A percentile compares a stretch with the other conserved stretches of the same genome.
These are phyloP conservation scores for Ramaria sp. DNA, from an alignment of 768 basidiomycete species.

Conservation along the genomic window DNA sequence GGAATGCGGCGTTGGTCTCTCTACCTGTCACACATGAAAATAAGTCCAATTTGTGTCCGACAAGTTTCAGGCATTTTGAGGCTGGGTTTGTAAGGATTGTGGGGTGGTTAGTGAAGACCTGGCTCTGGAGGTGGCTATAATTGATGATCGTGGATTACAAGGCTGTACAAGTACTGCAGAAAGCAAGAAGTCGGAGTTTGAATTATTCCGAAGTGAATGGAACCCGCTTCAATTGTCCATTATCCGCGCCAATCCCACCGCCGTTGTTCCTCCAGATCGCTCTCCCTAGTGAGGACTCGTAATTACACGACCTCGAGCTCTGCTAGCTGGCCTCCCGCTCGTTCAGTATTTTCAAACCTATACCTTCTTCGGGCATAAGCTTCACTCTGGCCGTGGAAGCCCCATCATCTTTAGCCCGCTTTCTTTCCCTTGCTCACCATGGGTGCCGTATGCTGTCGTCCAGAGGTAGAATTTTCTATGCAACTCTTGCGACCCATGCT, in stretches of 20 bases:
- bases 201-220: neutral
- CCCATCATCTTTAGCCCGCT: neutral
- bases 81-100: no score
- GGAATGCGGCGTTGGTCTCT: no score
- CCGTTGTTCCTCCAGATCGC: neutral
- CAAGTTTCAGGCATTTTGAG: no score
- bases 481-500: neutral
- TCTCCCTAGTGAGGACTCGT: neutral
- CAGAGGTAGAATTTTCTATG: slow-evolving; percentile 39
- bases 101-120: no score
- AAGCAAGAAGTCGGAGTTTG: neutral
- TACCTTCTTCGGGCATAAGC: no score
- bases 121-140: no score
- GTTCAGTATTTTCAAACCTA: neutral
- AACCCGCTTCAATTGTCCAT: neutral
- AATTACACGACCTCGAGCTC: neutral
- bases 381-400: neutral
- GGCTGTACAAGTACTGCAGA: no score
- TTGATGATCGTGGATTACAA: no score
- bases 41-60: no score
- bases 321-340: neutral
- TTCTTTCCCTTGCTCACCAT: slow-evolving; percentile 26
- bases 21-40: no score
- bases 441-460: slow-evolving; percentile 82
- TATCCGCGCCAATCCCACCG: neutral